Base-by-base conservation (phyloP, 73 alveolate species). In the Diophrys appendiculata region DNA sequence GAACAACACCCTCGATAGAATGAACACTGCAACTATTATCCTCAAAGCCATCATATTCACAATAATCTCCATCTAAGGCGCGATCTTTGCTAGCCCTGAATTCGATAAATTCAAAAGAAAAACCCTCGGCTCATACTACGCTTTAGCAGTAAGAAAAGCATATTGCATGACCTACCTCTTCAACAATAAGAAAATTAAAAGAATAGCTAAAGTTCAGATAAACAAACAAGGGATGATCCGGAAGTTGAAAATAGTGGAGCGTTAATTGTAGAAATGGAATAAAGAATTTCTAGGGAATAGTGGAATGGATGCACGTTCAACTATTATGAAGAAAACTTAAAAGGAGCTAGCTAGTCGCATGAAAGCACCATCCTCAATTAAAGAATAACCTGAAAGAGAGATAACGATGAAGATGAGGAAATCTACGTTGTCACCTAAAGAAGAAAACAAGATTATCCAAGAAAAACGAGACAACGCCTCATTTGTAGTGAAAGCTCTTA, bases 91-190 rank as follows among this genome's bases (percentile, higher is more conserved):
- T 1, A 31, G 78, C 30, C 29, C 31, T 13, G 78, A 70, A 32
- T 70, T 33, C 30, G 29, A 29, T 1, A n/a, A 23, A 0, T 70
- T 70, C 30, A 70, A 33, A n/a, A 26, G 32, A 0, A 13, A 25
- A 0, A 27, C 64, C 26, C 65, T 70, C 32, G 30, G 68, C 2
- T 34, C n/a, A 31, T 33, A 33, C 68, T 14, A 67, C 18, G n/a
- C 55, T 2, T 33, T 70, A 29, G 31, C 78, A 2, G 65, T 18
- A 23, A 29, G 65, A 30, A 70, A 70, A n/a, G 67, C 64, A 31
- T 64, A 70, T 5, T 28, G 68, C 11, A 73, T 52, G 81, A 71
- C 81, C 26, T 73, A n/a, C 54, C 28, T 73, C 43, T 73, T 52
- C 81, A 73, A 73, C 28, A 73, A 73, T 33, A 13, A n/a, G 53